These are phyloP conservation scores for Paecilomyces sp. DNA, from an alignment of 2,329 filamentous ascomycete species.

Conservation along the genomic window DNA sequence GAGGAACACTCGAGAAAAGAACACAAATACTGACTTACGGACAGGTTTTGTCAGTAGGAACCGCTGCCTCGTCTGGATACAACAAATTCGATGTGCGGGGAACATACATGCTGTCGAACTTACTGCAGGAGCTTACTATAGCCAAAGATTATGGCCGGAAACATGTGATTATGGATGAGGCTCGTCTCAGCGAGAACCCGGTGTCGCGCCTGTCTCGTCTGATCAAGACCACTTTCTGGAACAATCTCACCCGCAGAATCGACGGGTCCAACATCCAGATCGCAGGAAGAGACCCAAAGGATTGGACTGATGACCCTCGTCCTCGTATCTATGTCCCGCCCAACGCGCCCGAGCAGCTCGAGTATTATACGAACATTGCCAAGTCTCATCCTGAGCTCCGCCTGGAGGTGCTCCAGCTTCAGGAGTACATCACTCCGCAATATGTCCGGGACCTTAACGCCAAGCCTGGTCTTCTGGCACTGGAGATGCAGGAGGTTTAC, in stretches of 20 bases:
- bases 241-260: conserved; percentile 79
- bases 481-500: conserved; percentile 73
- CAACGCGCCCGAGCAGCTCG: conserved; percentile 78
- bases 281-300: conserved; percentile 85
- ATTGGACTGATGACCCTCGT: conserved; percentile 84
- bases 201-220: conserved; percentile 79
- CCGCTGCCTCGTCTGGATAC: conserved; percentile 75
- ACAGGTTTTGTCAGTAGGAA: conserved; percentile 76
- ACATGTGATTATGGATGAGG: conserved; percentile 85
- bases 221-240: conserved; percentile 89
- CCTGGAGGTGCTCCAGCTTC: conserved; percentile 74
- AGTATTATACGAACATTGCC: conserved; percentile 81
- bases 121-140: conserved; percentile 87
- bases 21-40: conserved; percentile 16
- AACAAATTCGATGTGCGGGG: conserved; percentile 87
- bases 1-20: background rate
- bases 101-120: conserved; percentile 95
- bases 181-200: conserved; percentile 88
- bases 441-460: conserved; percentile 76
- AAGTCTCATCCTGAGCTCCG: conserved; percentile 72
- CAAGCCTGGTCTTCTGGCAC: conserved; percentile 80
- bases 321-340: conserved; percentile 86
- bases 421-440: conserved; percentile 66
- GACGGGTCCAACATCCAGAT: conserved; percentile 74
- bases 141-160: conserved; percentile 86